Evolutionary conservation across 2,329 filamentous ascomycete species (phyloP).

Genomic region (Sclerotinia sclerotiorum): DNA sequence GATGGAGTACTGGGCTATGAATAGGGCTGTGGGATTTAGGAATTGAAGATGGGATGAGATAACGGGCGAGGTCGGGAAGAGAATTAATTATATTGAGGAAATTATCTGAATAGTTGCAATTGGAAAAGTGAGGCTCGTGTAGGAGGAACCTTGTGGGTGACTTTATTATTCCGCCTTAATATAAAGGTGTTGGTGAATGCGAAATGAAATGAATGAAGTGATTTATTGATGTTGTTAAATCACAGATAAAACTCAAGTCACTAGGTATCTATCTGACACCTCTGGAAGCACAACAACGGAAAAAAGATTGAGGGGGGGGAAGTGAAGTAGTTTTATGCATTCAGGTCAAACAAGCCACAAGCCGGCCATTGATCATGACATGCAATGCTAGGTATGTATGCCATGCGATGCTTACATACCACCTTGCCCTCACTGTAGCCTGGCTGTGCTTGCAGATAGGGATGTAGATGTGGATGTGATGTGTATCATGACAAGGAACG

Average conservation of each 20-base stretch:
- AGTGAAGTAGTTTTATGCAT: conserved; percentile 7
- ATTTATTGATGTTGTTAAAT: too few relatives aligned
- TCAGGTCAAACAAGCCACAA: not conserved
- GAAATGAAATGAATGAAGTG: conserved; percentile 4
- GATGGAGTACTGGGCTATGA: not conserved
- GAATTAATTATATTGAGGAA: conserved; percentile 9
- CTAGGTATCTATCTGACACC: not conserved
- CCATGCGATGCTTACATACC: conserved; percentile 7
- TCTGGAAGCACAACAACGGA: not conserved
- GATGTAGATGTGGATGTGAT: not conserved
- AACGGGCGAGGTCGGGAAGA: not conserved
- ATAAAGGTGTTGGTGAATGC: not conserved
- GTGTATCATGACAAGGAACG: conserved; percentile 12
- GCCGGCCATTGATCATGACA: not conserved
- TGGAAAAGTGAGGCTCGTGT: not conserved
- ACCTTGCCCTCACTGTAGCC: not conserved
- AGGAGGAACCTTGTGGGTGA: not conserved
- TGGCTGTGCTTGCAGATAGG: not conserved
- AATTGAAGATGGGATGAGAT: not conserved
- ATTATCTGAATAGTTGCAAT: not conserved
- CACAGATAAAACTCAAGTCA: not conserved
- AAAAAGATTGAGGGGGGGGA: not conserved
- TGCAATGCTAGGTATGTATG: conserved; percentile 8
- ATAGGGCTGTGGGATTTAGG: not conserved
- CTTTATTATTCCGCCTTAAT: not conserved